phyloP scores from a whole-genome alignment of 2,329 filamentous ascomycete genomes.

The Penicillium palitans region DNA sequence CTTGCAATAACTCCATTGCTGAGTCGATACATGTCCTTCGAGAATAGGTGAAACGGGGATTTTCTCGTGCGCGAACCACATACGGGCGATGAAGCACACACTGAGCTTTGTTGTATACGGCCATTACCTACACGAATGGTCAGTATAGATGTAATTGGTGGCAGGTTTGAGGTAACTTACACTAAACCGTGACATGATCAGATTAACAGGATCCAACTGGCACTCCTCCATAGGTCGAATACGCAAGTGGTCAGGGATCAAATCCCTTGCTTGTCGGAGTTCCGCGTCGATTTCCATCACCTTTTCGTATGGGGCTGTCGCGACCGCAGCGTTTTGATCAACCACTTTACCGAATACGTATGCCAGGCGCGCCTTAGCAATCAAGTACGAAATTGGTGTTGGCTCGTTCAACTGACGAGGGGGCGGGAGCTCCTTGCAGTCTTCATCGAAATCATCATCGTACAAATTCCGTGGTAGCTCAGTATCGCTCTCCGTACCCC shows the following conservation, averaged over 20 bases:
- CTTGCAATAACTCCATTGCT: constrained; percentile 75
- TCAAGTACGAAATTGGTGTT: constrained; percentile 55
- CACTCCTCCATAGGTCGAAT: constrained; percentile 73
- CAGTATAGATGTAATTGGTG: neutral
- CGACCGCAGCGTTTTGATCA: constrained; percentile 45
- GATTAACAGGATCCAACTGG: constrained; percentile 65
- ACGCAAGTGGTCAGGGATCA: constrained; percentile 76
- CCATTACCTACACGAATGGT: constrained; percentile 57
- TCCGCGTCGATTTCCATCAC: constrained; percentile 61
- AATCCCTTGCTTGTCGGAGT: constrained; percentile 58
- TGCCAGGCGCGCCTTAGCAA: constrained; percentile 47
- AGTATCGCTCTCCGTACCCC: constrained; percentile 64
- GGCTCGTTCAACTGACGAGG: constrained; percentile 59
- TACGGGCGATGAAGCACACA: constrained; percentile 89
- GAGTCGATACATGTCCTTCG: constrained; percentile 82
- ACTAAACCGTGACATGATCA: constrained; percentile 79
- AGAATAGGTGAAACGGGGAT: constrained; percentile 79
- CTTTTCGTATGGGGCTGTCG: constrained; percentile 57
- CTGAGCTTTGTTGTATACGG: constrained; percentile 84
- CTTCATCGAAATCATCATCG: constrained; percentile 65
- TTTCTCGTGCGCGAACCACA: constrained; percentile 72
- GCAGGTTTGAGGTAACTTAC: constrained; percentile 28
- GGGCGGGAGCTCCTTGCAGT: constrained; percentile 56
- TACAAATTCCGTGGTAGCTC: constrained; percentile 61
- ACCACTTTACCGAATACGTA: constrained; percentile 48